Evolutionary conservation across 495 filamentous ascomycete species (phyloP).

Genomic region (Neurospora sp.): DNA sequence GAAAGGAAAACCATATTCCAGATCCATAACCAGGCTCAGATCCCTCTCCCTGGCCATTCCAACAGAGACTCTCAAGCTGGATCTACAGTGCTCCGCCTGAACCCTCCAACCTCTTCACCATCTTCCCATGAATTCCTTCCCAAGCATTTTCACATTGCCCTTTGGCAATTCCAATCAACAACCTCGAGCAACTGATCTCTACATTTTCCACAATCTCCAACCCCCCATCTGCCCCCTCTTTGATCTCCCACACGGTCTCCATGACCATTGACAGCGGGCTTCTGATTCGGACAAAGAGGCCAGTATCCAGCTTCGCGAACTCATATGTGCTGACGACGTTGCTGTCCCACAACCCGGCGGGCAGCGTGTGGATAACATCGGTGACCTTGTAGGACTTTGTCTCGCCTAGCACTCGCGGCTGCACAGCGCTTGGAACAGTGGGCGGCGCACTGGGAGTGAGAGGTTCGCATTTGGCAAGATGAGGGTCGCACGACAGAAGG

Average conservation of each 20-base stretch:
- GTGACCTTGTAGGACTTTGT: slow-evolving; percentile 19
- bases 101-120: slow-evolving; percentile 26
- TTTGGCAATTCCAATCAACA: slow-evolving; percentile 33
- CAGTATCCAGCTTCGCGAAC: slow-evolving; percentile 28
- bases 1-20: not conserved
- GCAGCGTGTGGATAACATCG: slow-evolving; percentile 30
- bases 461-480: slow-evolving; percentile 26
- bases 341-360: slow-evolving; percentile 33
- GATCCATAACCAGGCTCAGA: not conserved
- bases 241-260: slow-evolving; percentile 36
- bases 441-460: slow-evolving; percentile 11
- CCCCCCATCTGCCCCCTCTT: slow-evolving; percentile 6
- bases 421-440: slow-evolving; percentile 10
- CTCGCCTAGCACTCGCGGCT: slow-evolving; percentile 3
- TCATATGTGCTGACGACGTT: slow-evolving; percentile 38
- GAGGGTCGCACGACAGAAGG: slow-evolving; percentile 35
- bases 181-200: slow-evolving; percentile 28
- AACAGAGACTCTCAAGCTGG: not conserved
- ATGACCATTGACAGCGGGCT: slow-evolving; percentile 35
- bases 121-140: slow-evolving; percentile 31
- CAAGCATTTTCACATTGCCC: slow-evolving; percentile 32
- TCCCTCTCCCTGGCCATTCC: not conserved
- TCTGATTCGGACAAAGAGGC: slow-evolving; percentile 35
- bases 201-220: slow-evolving; percentile 32
- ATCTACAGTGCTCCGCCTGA: not conserved